Percentiles rank a stretch among this genome's conserved stretches.
Evolutionary conservation across 108 stramenopile species (phyloP).

Genomic region (Fragilariopsis cylindrus): DNA sequence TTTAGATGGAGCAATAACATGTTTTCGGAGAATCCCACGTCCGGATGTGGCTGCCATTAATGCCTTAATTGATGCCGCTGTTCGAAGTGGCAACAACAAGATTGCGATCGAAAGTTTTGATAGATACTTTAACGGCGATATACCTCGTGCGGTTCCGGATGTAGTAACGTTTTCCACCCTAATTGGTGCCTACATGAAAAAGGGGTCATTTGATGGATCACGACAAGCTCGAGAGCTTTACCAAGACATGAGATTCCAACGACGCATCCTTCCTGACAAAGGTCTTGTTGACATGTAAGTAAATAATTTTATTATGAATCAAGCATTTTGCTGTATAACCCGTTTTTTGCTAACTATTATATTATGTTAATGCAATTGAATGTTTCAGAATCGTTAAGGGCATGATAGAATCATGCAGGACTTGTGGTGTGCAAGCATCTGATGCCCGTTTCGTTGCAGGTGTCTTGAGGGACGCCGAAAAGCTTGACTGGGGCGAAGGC

Average conservation of each 20-base stretch:
- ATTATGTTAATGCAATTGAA: neutral
- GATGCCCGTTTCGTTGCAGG: slow-evolving; percentile 59
- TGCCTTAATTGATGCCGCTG: slow-evolving; percentile 70
- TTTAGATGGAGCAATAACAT: slow-evolving; percentile 49
- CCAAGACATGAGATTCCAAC: slow-evolving; percentile 61
- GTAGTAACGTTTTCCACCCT: slow-evolving; percentile 77
- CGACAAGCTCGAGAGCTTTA: slow-evolving; percentile 53
- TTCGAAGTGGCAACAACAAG: slow-evolving; percentile 48
- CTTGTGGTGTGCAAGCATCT: slow-evolving; percentile 39
- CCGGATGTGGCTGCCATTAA: slow-evolving; percentile 81
- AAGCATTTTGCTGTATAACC: neutral
- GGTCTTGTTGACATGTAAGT: slow-evolving; percentile 74
- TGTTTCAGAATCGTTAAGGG: slow-evolving; percentile 52
- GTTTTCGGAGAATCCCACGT: slow-evolving; percentile 44
- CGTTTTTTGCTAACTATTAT: neutral
- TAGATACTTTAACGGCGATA: slow-evolving; percentile 33
- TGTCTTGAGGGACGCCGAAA: slow-evolving; percentile 68
- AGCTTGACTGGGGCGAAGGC: slow-evolving; percentile 58
- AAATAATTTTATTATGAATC: neutral
- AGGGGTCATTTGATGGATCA: slow-evolving; percentile 44
- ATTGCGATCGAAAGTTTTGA: slow-evolving; percentile 61
- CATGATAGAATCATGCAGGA: slow-evolving; percentile 45
- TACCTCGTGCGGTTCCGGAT: slow-evolving; percentile 47
- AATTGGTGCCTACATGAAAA: slow-evolving; percentile 57
- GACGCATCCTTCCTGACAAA: slow-evolving; percentile 64